Conservation (phyloP, 2,329 filamentous ascomycete genomes). For the Diaporthe longicolla region DNA sequence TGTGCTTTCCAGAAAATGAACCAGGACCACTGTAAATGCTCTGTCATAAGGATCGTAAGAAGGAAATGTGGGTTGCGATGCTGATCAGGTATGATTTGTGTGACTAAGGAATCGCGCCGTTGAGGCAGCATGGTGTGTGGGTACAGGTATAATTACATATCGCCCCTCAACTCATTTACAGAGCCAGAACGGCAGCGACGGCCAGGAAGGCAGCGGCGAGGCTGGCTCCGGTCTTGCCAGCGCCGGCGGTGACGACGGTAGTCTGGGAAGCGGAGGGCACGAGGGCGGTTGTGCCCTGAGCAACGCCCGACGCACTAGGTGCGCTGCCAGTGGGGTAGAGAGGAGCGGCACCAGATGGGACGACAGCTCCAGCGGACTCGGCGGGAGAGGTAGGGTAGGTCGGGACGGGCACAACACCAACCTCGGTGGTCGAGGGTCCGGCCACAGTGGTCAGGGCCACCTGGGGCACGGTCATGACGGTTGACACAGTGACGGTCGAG, state of each 20-base stretch:
- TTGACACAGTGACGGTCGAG: conserved; percentile 48
- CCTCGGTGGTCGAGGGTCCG: conserved; percentile 49
- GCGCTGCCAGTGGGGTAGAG: conserved; percentile 46
- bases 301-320: conserved; percentile 46
- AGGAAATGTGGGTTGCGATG: conserved; percentile 54
- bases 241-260: conserved; percentile 51
- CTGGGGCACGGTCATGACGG: conserved; percentile 66
- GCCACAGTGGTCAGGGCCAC: conserved; percentile 62
- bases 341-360: conserved; percentile 45
- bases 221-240: conserved; percentile 56
- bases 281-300: conserved; percentile 52
- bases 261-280: conserved; percentile 51
- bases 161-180: conserved; percentile 53
- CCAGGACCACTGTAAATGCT: conserved; percentile 49
- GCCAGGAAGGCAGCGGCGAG: conserved; percentile 62
- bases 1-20: conserved; percentile 44
- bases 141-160: conserved; percentile 24
- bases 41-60: conserved; percentile 72
- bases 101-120: conserved; percentile 33
- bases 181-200: conserved; percentile 60
- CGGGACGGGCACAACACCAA: conserved; percentile 59
- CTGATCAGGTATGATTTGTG: conserved; percentile 31
- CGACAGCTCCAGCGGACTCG: conserved; percentile 43
- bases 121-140: conserved; percentile 24
- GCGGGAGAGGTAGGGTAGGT: conserved; percentile 49